Conservation (phyloP, 345 rosid genomes). For the Bruguiera parviflora region DNA sequence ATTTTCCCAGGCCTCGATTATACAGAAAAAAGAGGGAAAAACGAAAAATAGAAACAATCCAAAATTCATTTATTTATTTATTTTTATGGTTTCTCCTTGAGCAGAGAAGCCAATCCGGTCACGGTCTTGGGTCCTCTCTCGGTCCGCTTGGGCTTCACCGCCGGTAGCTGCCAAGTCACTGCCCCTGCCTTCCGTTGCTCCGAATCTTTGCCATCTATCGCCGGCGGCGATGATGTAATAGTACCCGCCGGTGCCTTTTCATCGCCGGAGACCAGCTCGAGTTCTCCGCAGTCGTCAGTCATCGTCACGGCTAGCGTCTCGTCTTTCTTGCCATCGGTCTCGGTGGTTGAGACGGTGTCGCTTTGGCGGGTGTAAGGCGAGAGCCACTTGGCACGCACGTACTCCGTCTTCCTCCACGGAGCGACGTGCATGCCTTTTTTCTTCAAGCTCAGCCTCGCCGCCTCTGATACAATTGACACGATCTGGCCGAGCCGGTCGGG, state of each 20-base stretch:
- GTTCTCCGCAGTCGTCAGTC: conserved; percentile 38
- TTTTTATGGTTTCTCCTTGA: conserved; percentile 57
- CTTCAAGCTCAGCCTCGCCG: conserved; percentile 75
- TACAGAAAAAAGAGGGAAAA: conserved; percentile 2
- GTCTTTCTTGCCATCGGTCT: conserved; percentile 15
- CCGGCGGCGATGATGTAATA: conserved; percentile 9
- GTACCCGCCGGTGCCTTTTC: conserved; percentile 12
- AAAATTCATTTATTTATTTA: conserved; percentile 35
- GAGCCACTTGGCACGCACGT: conserved; percentile 83
- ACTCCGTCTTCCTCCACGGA: conserved; percentile 86
- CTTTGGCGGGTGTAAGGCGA: conserved; percentile 36
- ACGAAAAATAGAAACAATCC: conserved; percentile 12
- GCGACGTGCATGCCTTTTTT: conserved; percentile 86
- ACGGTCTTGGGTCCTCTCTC: conserved; percentile 67
- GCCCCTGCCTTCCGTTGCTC: conserved; percentile 5
- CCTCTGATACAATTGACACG: conserved; percentile 56
- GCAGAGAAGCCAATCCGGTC: conserved; percentile 87
- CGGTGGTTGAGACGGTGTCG: conserved; percentile 5
- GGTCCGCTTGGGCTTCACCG: conserved; percentile 48
- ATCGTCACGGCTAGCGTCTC: not conserved
- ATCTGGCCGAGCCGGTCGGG: conserved; percentile 67
- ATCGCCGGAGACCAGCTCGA: conserved; percentile 64
- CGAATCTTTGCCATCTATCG: conserved; percentile 4
- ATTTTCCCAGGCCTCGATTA: conserved; percentile 9
- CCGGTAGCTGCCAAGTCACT: conserved; percentile 55